Percentiles rank a stretch among this genome's conserved stretches.
phyloP scores from a whole-genome alignment of 169 alveolate species.

The Eimeria brunetti region DNA sequence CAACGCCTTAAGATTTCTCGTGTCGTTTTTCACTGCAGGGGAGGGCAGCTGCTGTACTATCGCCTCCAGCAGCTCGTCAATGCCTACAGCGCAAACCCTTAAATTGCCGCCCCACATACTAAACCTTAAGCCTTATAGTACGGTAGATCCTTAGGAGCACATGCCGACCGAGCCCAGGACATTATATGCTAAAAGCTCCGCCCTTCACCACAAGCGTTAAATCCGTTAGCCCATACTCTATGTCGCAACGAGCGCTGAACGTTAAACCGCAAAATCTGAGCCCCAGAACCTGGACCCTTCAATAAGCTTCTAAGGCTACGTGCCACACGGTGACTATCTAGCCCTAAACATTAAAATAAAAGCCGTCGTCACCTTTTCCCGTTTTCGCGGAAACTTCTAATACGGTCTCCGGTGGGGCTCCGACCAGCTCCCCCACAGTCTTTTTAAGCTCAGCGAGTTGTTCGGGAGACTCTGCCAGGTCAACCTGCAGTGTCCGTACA shows the following conservation, averaged over 20 bases:
- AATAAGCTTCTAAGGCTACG: neutral
- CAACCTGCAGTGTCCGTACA: slow-evolving; percentile 11
- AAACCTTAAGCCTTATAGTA: neutral
- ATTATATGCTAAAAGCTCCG: neutral
- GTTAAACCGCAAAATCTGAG: neutral
- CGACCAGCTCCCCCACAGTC: slow-evolving; percentile 54
- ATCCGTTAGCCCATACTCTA: neutral
- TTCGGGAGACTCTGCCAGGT: slow-evolving; percentile 37
- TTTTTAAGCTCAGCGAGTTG: slow-evolving; percentile 44
- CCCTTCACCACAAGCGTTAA: neutral
- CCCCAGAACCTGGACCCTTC: neutral
- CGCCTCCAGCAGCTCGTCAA: slow-evolving; percentile 88
- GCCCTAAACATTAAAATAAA: neutral
- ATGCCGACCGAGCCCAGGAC: neutral
- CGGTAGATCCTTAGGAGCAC: neutral
- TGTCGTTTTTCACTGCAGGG: slow-evolving; percentile 86
- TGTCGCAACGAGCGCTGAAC: neutral
- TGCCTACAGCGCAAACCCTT: slow-evolving; percentile 79
- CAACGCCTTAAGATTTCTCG: slow-evolving; percentile 89
- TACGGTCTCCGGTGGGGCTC: slow-evolving; percentile 87
- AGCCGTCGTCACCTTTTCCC: slow-evolving; percentile 83
- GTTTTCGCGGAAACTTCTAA: slow-evolving; percentile 93
- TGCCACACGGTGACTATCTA: neutral
- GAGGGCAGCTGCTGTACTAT: slow-evolving; percentile 90
- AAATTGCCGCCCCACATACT: neutral